Percentiles rank a stretch among this genome's conserved stretches.
Evolutionary conservation across 495 filamentous ascomycete species (phyloP).

Genomic region (Hamigera avellanea): DNA sequence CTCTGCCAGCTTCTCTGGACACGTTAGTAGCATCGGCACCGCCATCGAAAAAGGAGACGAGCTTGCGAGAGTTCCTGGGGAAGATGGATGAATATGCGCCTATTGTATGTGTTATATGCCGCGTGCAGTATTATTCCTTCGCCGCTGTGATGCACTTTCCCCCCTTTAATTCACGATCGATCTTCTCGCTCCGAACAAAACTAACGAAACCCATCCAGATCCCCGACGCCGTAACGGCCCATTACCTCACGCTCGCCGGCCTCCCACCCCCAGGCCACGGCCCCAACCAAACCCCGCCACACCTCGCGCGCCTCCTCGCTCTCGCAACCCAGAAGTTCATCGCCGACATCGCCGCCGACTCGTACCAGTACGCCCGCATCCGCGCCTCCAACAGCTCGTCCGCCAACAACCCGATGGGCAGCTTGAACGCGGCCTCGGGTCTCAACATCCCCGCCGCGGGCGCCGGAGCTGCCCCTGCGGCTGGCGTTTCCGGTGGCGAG

Average conservation of each 20-base stretch:
- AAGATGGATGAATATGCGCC: conserved; percentile 99
- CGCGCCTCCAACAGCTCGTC: conserved; percentile 78
- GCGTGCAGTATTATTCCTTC: background rate
- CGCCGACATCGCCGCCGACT: conserved; percentile 92
- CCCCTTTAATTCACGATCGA: conserved; percentile 1
- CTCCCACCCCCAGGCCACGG: conserved; percentile 76
- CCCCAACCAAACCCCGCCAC: conserved; percentile 71
- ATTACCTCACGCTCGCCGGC: conserved; percentile 93
- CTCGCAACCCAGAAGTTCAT: conserved; percentile 97
- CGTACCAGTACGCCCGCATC: conserved; percentile 94
- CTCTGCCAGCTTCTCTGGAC: conserved; percentile 11
- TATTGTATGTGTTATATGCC: conserved; percentile 52
- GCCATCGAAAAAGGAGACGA: conserved; percentile 79
- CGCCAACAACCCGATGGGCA: conserved; percentile 79
- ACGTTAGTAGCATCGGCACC: conserved; percentile 26
- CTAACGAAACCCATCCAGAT: conserved; percentile 48
- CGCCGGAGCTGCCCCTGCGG: conserved; percentile 32
- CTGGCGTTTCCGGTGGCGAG: conserved; percentile 39
- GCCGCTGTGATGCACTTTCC: background rate
- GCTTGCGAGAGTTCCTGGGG: conserved; percentile 74
- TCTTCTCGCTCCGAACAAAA: background rate
- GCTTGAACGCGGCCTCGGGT: conserved; percentile 66
- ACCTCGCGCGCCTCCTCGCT: conserved; percentile 83
- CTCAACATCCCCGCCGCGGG: conserved; percentile 48
- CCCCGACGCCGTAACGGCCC: conserved; percentile 92